A percentile compares a stretch with the other conserved stretches of the same genome.
These are phyloP conservation scores for Vinca major DNA, from an alignment of 305 asterid genomes.

Conservation along the genomic window DNA sequence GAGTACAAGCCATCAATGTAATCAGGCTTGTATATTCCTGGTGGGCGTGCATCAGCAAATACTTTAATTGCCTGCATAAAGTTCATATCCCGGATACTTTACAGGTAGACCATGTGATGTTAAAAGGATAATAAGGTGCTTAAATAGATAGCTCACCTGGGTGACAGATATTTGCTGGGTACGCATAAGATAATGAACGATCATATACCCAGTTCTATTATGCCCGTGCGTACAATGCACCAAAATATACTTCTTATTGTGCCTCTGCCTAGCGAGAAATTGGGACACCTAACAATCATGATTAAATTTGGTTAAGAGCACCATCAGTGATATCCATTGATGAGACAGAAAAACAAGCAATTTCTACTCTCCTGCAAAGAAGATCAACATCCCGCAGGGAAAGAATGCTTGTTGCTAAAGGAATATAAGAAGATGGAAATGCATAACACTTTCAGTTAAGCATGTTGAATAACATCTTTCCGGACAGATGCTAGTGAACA, in stretches of 20 bases:
- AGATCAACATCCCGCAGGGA: not conserved
- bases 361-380: not conserved
- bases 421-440: too few species aligned
- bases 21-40: constrained; percentile 93
- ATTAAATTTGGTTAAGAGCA: not conserved
- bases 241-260: constrained; percentile 55
- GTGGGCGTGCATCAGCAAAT: constrained; percentile 92
- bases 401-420: too few species aligned
- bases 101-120: not conserved
- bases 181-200: constrained; percentile 88
- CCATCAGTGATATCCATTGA: not conserved
- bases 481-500: not conserved
- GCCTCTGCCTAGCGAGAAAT: constrained; percentile 60
- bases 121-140: constrained; percentile 5
- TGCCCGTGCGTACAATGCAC: constrained; percentile 99
- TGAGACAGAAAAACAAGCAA: not conserved
- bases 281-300: constrained; percentile 28
- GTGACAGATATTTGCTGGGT: constrained; percentile 60
- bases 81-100: not conserved
- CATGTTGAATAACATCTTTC: not conserved
- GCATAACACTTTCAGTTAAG: not conserved
- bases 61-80: constrained; percentile 59
- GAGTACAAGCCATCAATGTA: constrained; percentile 75
- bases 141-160: constrained; percentile 42
- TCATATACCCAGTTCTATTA: constrained; percentile 96